Conservation (phyloP, 306 rosid genomes). For the Sicyos edulis region DNA sequence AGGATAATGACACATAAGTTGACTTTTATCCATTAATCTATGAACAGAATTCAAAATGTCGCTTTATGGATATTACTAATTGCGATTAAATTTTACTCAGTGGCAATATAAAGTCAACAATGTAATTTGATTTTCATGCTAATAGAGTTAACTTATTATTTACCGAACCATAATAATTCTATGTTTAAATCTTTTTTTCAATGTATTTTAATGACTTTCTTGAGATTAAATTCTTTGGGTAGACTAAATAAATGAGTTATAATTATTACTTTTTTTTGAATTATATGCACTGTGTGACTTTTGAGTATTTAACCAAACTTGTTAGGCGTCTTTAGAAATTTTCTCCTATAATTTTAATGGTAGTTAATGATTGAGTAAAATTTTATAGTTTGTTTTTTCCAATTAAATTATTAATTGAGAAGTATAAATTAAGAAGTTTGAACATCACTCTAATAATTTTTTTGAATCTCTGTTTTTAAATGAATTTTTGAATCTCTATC, state of each 20-base stretch:
- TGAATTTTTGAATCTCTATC: no score
- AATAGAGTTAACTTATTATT: background rate
- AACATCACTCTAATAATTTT: no score
- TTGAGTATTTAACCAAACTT: no score
- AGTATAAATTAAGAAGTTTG: no score
- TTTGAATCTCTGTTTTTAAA: no score
- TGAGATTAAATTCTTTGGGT: background rate
- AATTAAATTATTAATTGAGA: background rate
- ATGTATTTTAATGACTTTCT: background rate
- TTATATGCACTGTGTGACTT: background rate
- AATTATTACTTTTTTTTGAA: background rate
- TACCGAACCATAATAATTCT: conserved; percentile 10
- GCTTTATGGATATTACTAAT: no score
- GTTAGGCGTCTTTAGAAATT: background rate
- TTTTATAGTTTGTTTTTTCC: background rate
- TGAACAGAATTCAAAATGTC: no score
- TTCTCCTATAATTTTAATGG: background rate
- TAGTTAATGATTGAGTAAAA: background rate
- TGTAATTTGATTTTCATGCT: background rate
- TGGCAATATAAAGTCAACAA: background rate
- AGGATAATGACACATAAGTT: no score
- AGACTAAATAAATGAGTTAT: background rate
- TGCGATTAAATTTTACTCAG: no score
- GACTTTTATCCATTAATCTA: no score
- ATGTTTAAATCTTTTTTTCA: no score